phyloP scores from a whole-genome alignment of 139 green algal genomes.

The Tetradesmus lagerheimii region DNA sequence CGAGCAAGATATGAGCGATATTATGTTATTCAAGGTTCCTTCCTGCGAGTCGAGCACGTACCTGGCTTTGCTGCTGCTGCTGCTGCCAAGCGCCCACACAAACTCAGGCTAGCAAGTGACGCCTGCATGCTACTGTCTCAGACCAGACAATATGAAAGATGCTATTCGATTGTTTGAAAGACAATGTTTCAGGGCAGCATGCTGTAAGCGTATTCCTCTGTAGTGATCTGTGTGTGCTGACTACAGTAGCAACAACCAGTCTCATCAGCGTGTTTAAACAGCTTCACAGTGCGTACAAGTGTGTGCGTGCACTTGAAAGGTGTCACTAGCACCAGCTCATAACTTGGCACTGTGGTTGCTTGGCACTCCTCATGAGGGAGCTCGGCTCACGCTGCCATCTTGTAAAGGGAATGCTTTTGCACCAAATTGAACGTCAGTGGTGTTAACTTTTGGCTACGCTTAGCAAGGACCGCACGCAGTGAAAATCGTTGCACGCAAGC shows the following conservation, averaged over 20 bases:
- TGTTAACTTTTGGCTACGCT: neutral
- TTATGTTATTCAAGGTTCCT: neutral
- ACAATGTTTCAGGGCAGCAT: neutral
- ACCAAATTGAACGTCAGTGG: too few relatives aligned
- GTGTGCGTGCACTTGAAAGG: neutral
- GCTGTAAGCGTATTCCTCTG: neutral
- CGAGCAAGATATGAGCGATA: neutral
- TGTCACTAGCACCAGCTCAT: neutral
- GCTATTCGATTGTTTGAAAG: neutral
- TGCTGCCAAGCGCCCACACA: constrained; percentile 1
- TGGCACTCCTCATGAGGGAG: neutral
- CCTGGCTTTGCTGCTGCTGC: constrained; percentile 1
- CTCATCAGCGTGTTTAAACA: neutral
- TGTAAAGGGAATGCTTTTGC: too few relatives aligned
- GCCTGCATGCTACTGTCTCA: neutral
- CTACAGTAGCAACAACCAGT: neutral
- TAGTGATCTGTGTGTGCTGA: neutral
- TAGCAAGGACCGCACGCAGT: neutral
- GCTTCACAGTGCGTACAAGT: neutral
- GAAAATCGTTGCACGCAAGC: neutral
- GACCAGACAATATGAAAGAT: neutral
- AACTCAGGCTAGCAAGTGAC: neutral
- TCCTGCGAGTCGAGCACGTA: neutral
- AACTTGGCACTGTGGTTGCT: neutral
- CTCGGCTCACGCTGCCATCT: too few relatives aligned